Evolutionary conservation across 225 moss, liverwort and hornwort genomes (phyloP), one percentile per base, ranked within the genome.

Genomic region (Pseudoscleropodium purum): DNA sequence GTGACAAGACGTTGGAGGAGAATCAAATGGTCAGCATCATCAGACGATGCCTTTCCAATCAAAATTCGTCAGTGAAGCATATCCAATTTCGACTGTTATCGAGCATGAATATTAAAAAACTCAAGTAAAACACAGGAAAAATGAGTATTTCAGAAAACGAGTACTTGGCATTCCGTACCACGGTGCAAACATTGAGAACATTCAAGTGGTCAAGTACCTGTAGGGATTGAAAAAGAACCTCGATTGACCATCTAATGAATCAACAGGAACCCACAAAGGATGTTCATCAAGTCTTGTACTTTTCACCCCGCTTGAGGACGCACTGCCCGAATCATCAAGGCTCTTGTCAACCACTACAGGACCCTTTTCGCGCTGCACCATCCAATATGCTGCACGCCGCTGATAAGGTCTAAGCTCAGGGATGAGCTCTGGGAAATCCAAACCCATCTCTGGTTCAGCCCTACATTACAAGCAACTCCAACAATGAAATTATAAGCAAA

Each of bases 371-470:
- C 99, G 97, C 90, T 96, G 96, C 81, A 99, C 95, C 99, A 99
- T 99, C 99, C 99, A 99, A 92, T 92, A 95, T 90, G 95, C 96
- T 63, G 99, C 99, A 90, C 95, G 95, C 88, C 96, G 96, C 87
- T 99, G 99, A 90, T 99, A 99, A 77, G 97, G 97, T 92, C 97
- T 95, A 36, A 99, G 95, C 85, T 92, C 94, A 84, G 97, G 95
- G 89, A 95, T 83, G 79, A 99, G 96, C 93, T 97, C 95, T 54
- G 97, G 96, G 85, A 96, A 96, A 49, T 88, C 91, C 94, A 97
- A 91, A 68, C 91, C 85, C 85, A 94, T 89, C 90, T 91, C 94
- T 84, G 94, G 93, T 91, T 95, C 95, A 72, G 91, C 91, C 89
- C 98, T 99, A 95, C 85, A 90, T 84, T 62, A 64, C 43, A 85